These are phyloP conservation scores for Francoa sonchifolia DNA, from an alignment of 441 rosid genomes.

Conservation along the genomic window DNA sequence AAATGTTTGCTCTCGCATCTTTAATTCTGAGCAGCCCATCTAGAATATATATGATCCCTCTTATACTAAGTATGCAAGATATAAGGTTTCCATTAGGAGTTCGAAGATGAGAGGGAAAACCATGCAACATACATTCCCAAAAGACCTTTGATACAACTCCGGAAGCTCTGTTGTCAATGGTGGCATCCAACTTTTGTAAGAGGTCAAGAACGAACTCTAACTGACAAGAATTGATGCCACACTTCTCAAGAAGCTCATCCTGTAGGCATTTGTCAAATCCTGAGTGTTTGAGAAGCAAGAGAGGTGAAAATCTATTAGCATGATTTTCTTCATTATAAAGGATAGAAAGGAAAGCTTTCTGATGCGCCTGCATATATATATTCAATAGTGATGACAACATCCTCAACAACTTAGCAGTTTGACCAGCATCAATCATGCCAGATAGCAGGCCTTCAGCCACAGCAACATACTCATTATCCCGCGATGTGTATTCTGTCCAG, in stretches of 20 bases:
- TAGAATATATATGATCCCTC: constrained; percentile 47
- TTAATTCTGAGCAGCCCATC: constrained; percentile 51
- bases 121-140: constrained; percentile 88
- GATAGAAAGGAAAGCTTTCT: constrained; percentile 70
- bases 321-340: constrained; percentile 32
- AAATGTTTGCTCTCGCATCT: constrained; percentile 26
- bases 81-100: constrained; percentile 59
- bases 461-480: constrained; percentile 34
- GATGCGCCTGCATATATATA: constrained; percentile 44
- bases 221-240: constrained; percentile 37
- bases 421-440: constrained; percentile 47
- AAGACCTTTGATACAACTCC: constrained; percentile 56
- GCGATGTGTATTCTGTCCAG: constrained; percentile 41
- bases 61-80: constrained; percentile 67
- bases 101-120: constrained; percentile 66
- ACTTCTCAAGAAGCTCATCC: constrained; percentile 63
- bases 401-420: constrained; percentile 36
- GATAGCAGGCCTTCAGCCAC: constrained; percentile 56
- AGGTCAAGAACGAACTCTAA: constrained; percentile 54
- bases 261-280: constrained; percentile 56
- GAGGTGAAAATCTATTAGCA: constrained; percentile 36
- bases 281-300: constrained; percentile 78
- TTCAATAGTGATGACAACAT: constrained; percentile 56
- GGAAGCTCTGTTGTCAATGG: constrained; percentile 56
- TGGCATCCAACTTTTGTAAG: constrained; percentile 43